phyloP scores from a whole-genome alignment of 2,329 filamentous ascomycete species.

The Ceratocystis colombiana region DNA sequence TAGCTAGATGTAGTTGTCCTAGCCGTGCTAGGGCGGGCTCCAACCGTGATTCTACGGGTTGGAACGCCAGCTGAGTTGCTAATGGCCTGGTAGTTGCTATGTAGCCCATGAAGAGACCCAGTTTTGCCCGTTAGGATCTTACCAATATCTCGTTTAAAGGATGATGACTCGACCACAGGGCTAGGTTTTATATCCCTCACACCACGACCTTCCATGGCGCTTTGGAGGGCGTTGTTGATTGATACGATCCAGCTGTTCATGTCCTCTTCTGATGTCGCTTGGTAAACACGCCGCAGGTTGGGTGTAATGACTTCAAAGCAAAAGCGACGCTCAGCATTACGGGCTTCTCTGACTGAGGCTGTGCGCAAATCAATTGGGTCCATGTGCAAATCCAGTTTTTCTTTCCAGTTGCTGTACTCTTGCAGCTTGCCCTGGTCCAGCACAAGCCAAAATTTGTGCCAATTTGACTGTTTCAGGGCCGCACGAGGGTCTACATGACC shows the following conservation, averaged over 20 bases:
- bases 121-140: conserved; percentile 90
- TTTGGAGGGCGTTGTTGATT: conserved; percentile 95
- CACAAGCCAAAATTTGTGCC: conserved; percentile 99
- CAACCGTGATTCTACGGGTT: conserved; percentile 79
- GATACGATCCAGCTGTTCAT: conserved; percentile 94
- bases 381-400: conserved; percentile 91
- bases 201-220: conserved; percentile 76
- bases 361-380: conserved; percentile 95
- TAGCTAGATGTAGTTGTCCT: conserved; percentile 59
- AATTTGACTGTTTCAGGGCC: conserved; percentile 90
- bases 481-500: conserved; percentile 84
- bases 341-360: conserved; percentile 90
- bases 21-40: conserved; percentile 65
- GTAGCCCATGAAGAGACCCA: conserved; percentile 53
- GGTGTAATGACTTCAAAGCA: conserved; percentile 98
- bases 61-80: conserved; percentile 48
- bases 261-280: conserved; percentile 94
- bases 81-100: conserved; percentile 40
- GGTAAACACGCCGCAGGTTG: conserved; percentile 89
- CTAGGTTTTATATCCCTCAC: conserved; percentile 44
- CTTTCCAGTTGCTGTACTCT: conserved; percentile 99
- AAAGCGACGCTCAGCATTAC: conserved; percentile 87
- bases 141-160: conserved; percentile 73
- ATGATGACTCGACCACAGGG: conserved; percentile 36
- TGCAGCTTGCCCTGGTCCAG: conserved; percentile 92